Conservation (phyloP, 2,329 filamentous ascomycete genomes). For the Monosporascus sp. region DNA sequence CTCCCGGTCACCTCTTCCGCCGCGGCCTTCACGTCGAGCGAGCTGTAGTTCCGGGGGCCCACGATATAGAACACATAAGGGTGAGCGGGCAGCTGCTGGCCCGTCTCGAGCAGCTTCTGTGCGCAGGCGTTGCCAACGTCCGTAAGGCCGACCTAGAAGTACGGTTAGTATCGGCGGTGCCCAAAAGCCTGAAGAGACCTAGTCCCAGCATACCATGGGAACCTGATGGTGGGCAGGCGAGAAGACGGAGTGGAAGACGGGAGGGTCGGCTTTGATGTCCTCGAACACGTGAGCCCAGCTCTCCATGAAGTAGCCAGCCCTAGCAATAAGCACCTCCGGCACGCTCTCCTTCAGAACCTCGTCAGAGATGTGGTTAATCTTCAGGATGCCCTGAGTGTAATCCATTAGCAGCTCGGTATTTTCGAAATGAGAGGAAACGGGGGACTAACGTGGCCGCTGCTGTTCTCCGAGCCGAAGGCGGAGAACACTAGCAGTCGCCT, state of each 20-base stretch:
- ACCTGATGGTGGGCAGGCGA: conserved; percentile 25
- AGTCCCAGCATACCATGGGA: conserved; percentile 22
- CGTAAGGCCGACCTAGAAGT: conserved; percentile 22
- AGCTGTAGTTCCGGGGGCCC: conserved; percentile 24
- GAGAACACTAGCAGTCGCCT: conserved; percentile 24
- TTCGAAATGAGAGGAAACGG: no score
- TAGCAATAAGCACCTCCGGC: conserved; percentile 17
- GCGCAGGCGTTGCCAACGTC: conserved; percentile 25
- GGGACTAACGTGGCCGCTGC: conserved; percentile 21
- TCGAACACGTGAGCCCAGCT: conserved; percentile 15
- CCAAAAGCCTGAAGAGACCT: not conserved
- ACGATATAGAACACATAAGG: conserved; percentile 16
- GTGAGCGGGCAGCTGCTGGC: conserved; percentile 7
- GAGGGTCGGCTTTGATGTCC: conserved; percentile 14
- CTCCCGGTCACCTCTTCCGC: conserved; percentile 24
- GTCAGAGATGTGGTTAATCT: conserved; percentile 19
- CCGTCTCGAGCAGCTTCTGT: conserved; percentile 12
- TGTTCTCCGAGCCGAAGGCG: conserved; percentile 24
- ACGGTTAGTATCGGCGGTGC: not conserved
- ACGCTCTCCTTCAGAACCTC: conserved; percentile 12
- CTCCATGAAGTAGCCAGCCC: conserved; percentile 14
- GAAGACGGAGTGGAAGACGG: conserved; percentile 21
- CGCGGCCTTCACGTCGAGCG: conserved; percentile 22
- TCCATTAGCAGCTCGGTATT: not conserved
- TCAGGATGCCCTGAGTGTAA: conserved; percentile 20